phyloP scores from a whole-genome alignment of 2,329 filamentous ascomycete species.

The Corynespora cassiicola region DNA sequence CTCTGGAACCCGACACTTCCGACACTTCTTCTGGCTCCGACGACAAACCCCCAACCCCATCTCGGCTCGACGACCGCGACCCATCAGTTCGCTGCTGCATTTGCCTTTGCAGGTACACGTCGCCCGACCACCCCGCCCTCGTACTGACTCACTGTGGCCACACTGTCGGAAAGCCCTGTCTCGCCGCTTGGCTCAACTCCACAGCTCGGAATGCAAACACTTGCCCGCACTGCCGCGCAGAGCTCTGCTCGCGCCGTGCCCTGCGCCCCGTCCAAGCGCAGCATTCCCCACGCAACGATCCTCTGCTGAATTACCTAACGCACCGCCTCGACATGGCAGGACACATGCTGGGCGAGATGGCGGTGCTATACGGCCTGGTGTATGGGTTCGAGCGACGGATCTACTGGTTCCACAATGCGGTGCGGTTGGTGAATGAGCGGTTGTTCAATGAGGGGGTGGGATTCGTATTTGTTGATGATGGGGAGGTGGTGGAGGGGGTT shows the following conservation, averaged over 20 bases:
- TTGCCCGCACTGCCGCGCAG: conserved; percentile 18
- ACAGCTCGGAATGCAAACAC: conserved; percentile 12
- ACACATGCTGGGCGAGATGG: background rate
- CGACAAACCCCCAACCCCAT: background rate
- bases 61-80: conserved; percentile 2
- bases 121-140: conserved; percentile 13
- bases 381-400: background rate
- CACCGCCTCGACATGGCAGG: background rate
- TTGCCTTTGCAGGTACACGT: conserved; percentile 12
- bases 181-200: conserved; percentile 17
- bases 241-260: conserved; percentile 11
- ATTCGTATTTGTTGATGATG: conserved; percentile 5
- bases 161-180: conserved; percentile 15
- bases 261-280: conserved; percentile 4
- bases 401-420: background rate
- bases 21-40: background rate
- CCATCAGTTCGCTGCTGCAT: conserved; percentile 13
- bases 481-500: background rate
- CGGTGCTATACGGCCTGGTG: conserved; percentile 1
- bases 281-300: background rate
- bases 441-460: conserved; percentile 11
- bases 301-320: background rate
- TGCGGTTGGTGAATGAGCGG: conserved; percentile 9
- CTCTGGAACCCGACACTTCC: no score
- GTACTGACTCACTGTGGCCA: conserved; percentile 13